Conservation (phyloP, 2,329 filamentous ascomycete species). For the Hymenoscyphus repandus region DNA sequence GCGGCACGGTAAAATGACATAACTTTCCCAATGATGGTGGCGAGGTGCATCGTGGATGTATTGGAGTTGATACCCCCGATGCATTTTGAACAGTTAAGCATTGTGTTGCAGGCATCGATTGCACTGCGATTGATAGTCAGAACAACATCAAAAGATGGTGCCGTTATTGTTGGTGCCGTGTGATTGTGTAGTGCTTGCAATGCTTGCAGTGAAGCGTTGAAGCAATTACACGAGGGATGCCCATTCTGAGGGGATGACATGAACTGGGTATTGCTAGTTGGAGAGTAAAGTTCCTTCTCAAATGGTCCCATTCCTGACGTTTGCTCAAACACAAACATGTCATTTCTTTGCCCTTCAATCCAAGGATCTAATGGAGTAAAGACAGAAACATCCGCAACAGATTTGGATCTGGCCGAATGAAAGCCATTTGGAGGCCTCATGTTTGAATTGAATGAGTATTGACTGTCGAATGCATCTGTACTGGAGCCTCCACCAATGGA, state of each 20-base stretch:
- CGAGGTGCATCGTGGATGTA: slow-evolving; percentile 45
- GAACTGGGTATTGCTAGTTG: background rate
- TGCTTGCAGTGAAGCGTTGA: slow-evolving; percentile 41
- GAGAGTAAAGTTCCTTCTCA: background rate
- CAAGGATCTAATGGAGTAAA: slow-evolving; percentile 12
- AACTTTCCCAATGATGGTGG: slow-evolving; percentile 44
- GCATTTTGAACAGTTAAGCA: slow-evolving; percentile 42
- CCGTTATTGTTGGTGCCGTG: too few species aligned
- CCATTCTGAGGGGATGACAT: too few species aligned
- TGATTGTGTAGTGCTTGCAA: slow-evolving; percentile 36
- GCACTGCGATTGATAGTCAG: slow-evolving; percentile 43
- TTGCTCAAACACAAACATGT: slow-evolving; percentile 3
- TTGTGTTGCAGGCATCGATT: slow-evolving; percentile 42
- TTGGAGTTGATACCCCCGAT: slow-evolving; percentile 40
- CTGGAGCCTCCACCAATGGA: slow-evolving; percentile 9
- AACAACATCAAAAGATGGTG: slow-evolving; percentile 39
- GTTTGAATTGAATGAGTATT: slow-evolving; percentile 1
- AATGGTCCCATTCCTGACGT: background rate
- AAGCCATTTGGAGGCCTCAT: background rate
- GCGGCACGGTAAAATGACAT: slow-evolving; percentile 42
- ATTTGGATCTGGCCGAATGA: slow-evolving; percentile 9
- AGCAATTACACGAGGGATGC: slow-evolving; percentile 38
- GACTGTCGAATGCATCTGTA: slow-evolving; percentile 15
- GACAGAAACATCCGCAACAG: slow-evolving; percentile 8
- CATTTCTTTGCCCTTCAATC: slow-evolving; percentile 12